Evolutionary conservation across 1,284 basidiomycete genomes (phyloP).

Genomic region (Ganoderma leucocontextum): DNA sequence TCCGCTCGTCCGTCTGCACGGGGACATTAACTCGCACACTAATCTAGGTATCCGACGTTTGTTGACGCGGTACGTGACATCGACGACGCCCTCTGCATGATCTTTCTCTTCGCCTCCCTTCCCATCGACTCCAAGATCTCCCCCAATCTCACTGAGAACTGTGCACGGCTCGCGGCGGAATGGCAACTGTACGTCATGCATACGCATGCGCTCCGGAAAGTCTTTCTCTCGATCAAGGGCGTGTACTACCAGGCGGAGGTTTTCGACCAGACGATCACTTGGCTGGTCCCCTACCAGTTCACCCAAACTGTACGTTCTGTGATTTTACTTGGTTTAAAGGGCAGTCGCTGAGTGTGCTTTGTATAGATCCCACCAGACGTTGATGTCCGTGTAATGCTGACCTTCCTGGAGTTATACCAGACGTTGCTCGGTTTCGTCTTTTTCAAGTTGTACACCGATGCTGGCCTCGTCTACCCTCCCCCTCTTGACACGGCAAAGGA

Average conservation of each 20-base stretch:
- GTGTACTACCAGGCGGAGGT: conserved; percentile 98
- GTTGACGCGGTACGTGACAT: conserved; percentile 95
- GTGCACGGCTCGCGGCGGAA: conserved; percentile 88
- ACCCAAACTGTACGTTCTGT: conserved; percentile 83
- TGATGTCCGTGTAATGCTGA: conserved; percentile 98
- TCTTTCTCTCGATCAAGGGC: conserved; percentile 98
- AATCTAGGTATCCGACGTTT: conserved; percentile 92
- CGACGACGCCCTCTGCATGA: conserved; percentile 96
- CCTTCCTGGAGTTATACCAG: conserved; percentile 98
- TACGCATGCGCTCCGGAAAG: conserved; percentile 85
- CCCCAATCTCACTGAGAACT: conserved; percentile 89
- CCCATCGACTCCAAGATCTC: conserved; percentile 87
- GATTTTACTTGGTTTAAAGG: conserved; percentile 6
- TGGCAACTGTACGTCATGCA: conserved; percentile 98
- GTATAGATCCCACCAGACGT: conserved; percentile 92
- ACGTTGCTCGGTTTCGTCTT: conserved; percentile 95
- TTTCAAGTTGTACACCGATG: conserved; percentile 98
- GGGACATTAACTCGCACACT: background rate
- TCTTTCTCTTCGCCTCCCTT: conserved; percentile 91
- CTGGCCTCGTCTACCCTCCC: conserved; percentile 94
- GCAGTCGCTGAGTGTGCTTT: conserved; percentile 16
- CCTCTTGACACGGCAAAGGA: conserved; percentile 88
- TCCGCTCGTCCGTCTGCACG: background rate
- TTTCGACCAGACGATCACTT: conserved; percentile 92
- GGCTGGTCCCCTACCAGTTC: conserved; percentile 98